Conservation (phyloP, 75 land plant genomes). For the Cupressus sempervirens region DNA sequence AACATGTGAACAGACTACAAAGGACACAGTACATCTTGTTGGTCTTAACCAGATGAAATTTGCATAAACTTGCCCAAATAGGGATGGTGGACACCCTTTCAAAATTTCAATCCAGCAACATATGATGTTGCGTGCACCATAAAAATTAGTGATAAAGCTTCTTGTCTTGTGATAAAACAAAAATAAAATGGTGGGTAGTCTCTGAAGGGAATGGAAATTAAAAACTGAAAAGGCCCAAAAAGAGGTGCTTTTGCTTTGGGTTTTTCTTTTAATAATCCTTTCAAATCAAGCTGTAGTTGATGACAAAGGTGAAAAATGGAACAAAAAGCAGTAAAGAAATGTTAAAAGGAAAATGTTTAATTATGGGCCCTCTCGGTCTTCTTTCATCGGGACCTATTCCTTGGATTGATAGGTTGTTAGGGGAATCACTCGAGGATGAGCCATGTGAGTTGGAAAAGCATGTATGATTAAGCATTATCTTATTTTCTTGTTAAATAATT, state of each 20-base stretch:
- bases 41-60: not conserved
- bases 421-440: slow-evolving; percentile 11
- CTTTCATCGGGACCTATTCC: not conserved
- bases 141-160: no score
- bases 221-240: no score
- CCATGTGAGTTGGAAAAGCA: slow-evolving; percentile 9
- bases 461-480: not conserved
- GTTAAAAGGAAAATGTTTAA: not conserved
- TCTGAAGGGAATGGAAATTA: no score
- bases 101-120: not conserved
- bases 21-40: not conserved
- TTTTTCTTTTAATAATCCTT: not conserved
- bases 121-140: not conserved
- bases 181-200: not conserved
- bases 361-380: not conserved
- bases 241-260: not conserved
- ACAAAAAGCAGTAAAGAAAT: not conserved
- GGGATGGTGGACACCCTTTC: not conserved
- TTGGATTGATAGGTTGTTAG: slow-evolving; percentile 9
- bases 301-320: not conserved
- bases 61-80: no score
- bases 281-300: not conserved
- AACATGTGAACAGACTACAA: not conserved
- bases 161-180: no score
- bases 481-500: not conserved